A percentile compares a stretch with the other conserved stretches of the same genome.
Evolutionary conservation across 805 yeast genomes (phyloP).

Genomic region (Priceomyces carsonii): DNA sequence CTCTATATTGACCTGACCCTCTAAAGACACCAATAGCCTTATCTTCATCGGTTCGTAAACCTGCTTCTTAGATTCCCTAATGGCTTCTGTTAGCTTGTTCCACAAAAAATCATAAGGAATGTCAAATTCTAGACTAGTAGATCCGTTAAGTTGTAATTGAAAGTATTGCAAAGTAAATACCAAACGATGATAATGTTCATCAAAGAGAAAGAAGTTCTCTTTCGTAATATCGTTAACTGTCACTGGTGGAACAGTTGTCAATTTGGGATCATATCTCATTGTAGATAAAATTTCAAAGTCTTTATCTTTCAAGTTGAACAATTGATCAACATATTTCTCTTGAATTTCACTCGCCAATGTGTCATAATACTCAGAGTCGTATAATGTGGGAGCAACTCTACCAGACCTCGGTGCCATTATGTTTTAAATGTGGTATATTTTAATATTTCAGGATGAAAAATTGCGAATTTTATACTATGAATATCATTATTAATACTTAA

Average conservation of each 20-base stretch:
- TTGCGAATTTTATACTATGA: too few species aligned
- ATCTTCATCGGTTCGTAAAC: conserved; percentile 30
- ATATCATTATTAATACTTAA: not conserved
- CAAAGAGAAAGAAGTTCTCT: conserved; percentile 58
- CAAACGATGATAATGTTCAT: conserved; percentile 64
- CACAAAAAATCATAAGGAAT: conserved; percentile 46
- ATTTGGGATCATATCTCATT: conserved; percentile 70
- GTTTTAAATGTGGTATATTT: not conserved
- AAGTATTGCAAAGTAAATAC: conserved; percentile 57
- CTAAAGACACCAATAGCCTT: conserved; percentile 28
- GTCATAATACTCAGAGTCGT: conserved; percentile 4
- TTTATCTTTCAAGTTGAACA: conserved; percentile 14
- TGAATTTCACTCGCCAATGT: conserved; percentile 8
- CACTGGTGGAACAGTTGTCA: conserved; percentile 31
- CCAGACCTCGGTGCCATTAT: not conserved
- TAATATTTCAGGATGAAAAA: too few species aligned
- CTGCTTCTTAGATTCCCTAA: conserved; percentile 21
- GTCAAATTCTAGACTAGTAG: conserved; percentile 28
- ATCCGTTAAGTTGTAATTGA: conserved; percentile 12
- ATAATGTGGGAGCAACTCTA: not conserved
- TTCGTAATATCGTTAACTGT: conserved; percentile 23
- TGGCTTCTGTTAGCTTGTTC: conserved; percentile 24
- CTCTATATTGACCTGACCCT: conserved; percentile 33
- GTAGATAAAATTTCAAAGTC: conserved; percentile 67
- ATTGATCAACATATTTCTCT: conserved; percentile 9